Evolutionary conservation across 2,329 filamentous ascomycete genomes (phyloP).

Genomic region (Waltergamsia citrina): DNA sequence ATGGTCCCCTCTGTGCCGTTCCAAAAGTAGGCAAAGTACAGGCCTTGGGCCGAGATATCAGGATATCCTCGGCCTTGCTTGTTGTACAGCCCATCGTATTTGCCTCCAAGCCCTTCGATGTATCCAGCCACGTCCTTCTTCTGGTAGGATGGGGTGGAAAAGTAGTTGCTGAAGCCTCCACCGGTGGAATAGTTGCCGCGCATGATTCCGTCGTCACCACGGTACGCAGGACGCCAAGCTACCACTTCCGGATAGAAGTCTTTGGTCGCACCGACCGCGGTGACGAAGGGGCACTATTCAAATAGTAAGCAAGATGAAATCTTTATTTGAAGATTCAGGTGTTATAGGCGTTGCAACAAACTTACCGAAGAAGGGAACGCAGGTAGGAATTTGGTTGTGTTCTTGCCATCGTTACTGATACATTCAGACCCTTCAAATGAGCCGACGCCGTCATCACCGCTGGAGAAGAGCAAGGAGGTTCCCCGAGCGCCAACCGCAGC

Average conservation of each 20-base stretch:
- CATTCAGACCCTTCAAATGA: conserved; percentile 19
- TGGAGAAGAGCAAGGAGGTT: conserved; percentile 15
- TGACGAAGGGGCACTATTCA: conserved; percentile 21
- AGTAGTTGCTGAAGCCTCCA: conserved; percentile 38
- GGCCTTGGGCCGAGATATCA: conserved; percentile 23
- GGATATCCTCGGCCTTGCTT: conserved; percentile 32
- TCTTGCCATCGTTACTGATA: conserved; percentile 44
- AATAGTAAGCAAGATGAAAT: conserved; percentile 1
- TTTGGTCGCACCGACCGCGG: conserved; percentile 28
- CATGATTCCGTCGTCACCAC: conserved; percentile 12
- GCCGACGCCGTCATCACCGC: conserved; percentile 16
- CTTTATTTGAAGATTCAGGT: neutral
- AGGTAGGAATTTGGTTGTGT: conserved; percentile 41
- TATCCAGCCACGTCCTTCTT: conserved; percentile 23
- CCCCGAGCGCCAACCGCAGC: conserved; percentile 21
- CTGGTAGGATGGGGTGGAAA: conserved; percentile 31
- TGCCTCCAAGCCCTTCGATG: conserved; percentile 25
- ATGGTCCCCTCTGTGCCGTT: neutral
- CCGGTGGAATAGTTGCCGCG: conserved; percentile 15
- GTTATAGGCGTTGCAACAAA: conserved; percentile 5
- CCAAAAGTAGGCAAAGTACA: neutral
- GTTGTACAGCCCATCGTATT: conserved; percentile 35
- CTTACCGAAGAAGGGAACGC: conserved; percentile 36
- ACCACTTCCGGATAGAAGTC: conserved; percentile 1
- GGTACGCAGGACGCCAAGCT: conserved; percentile 2